Base-by-base conservation (phyloP, 225 moss, liverwort and hornwort species). In the Rhytidiadelphus loreus region DNA sequence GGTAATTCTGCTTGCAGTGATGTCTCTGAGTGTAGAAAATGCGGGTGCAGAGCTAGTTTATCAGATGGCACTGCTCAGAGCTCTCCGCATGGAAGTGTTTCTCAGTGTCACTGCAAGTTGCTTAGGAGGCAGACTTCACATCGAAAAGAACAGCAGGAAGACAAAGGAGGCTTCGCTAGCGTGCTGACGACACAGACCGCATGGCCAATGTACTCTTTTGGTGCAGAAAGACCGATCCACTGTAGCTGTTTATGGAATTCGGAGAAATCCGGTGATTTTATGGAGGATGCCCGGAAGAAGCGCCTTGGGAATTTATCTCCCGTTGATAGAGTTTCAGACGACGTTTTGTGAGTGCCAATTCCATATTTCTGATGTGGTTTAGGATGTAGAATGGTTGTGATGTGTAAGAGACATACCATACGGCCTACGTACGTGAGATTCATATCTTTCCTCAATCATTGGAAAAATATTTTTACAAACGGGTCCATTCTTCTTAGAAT, bases 161-260 rank as follows among this genome's bases (percentile, higher is more conserved):
- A 59, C 29, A 5, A 7, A 41, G 43, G 50, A 72, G 72, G 82
- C n/a, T 20, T 90, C 20, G 35, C 43, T 43, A 82, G 76, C 57
- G 41, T 71, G 73, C 74, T 93, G 71, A 88, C 83, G 11, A 83
- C 89, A 53, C 86, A 64, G 63, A 74, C 68, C 30, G 52, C 86
- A 69, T 94, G 89, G 94, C 79, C 91, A 41, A 85, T 79, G 86
- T 89, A 88, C 74, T 76, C 84, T 16, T 94, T 94, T 39, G 91
- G 89, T 10, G 89, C 88, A 3, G 90, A 94, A 61, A 91, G 91
- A 82, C 90, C 94, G 32, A 89, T 93, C 32, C 93, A 90, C 46
- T 94, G 94, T 73, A 93, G 94, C 88, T 94, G 94, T 88, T 62
- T 94, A 63, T 91, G 92, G 93, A 91, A 79, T 71, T 77, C 81